Percentiles rank a stretch among this genome's conserved stretches.
phyloP scores from a whole-genome alignment of 352 stramenopile genomes.

The Hyaloperonospora arabidopsidis region DNA sequence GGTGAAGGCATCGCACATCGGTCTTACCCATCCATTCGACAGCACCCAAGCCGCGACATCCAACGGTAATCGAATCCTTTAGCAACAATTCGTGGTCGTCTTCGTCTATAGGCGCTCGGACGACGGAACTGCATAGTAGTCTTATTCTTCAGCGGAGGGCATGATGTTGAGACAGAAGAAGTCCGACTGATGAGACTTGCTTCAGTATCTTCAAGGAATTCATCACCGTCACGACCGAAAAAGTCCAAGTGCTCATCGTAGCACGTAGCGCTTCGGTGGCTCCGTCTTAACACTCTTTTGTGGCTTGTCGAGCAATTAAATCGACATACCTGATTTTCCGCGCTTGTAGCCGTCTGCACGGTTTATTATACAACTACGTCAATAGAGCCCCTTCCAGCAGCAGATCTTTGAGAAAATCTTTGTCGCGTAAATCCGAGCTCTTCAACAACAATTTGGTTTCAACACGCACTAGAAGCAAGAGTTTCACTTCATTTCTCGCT shows the following conservation, averaged over 20 bases:
- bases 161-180: slow-evolving; percentile 30
- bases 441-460: slow-evolving; percentile 61
- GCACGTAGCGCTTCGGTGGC: slow-evolving; percentile 60
- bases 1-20: slow-evolving; percentile 67
- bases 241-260: slow-evolving; percentile 75
- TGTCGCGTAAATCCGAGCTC: slow-evolving; percentile 47
- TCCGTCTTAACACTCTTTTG: slow-evolving; percentile 17
- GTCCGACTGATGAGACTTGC: background rate
- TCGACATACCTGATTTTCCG: slow-evolving; percentile 17
- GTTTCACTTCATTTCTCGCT: slow-evolving; percentile 49
- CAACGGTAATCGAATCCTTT: slow-evolving; percentile 71
- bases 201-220: slow-evolving; percentile 30
- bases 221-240: slow-evolving; percentile 47
- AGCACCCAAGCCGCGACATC: slow-evolving; percentile 66
- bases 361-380: slow-evolving; percentile 65
- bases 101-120: slow-evolving; percentile 64
- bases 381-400: slow-evolving; percentile 50
- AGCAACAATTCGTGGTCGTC: slow-evolving; percentile 56
- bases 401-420: slow-evolving; percentile 36
- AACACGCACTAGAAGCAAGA: slow-evolving; percentile 34
- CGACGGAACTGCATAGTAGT: slow-evolving; percentile 73
- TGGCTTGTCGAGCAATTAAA: slow-evolving; percentile 24
- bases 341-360: slow-evolving; percentile 22
- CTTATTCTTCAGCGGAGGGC: slow-evolving; percentile 63
- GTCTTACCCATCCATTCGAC: slow-evolving; percentile 78